Conservation (phyloP, 495 filamentous ascomycete genomes). For the Chlorociboria aeruginascens region DNA sequence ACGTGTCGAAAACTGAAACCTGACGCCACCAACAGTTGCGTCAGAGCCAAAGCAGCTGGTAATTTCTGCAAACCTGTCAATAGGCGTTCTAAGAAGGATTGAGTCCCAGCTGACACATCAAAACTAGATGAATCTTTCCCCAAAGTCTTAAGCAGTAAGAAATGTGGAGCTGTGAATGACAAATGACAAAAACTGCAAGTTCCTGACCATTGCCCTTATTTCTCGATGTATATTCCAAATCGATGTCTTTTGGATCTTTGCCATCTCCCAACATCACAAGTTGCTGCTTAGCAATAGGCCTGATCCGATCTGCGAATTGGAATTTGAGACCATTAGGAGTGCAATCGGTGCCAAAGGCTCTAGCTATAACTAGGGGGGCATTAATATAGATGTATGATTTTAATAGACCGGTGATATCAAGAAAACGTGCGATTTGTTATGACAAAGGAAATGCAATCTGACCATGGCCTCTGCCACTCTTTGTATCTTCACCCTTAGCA, state of each 20-base stretch:
- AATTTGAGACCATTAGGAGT: slow-evolving; percentile 4
- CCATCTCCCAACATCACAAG: slow-evolving; percentile 3
- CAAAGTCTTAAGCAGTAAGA: background rate
- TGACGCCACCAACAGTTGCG: slow-evolving; percentile 2
- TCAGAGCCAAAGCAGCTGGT: slow-evolving; percentile 3
- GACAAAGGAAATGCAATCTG: slow-evolving; percentile 1
- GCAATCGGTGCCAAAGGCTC: slow-evolving; percentile 11
- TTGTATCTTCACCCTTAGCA: background rate
- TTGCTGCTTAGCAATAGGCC: slow-evolving; percentile 5
- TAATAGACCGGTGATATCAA: background rate
- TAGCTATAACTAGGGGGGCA: slow-evolving; percentile 4
- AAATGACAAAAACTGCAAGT: background rate
- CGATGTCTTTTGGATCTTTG: slow-evolving; percentile 11
- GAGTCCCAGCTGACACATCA: background rate
- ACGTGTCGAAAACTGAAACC: slow-evolving; percentile 2
- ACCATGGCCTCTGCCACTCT: background rate
- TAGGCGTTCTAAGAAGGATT: too few relatives aligned
- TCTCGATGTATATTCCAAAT: background rate
- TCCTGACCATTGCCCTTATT: background rate
- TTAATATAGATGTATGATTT: background rate
- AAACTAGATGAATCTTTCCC: background rate
- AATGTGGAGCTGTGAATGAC: background rate
- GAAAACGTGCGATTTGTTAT: slow-evolving; percentile 2
- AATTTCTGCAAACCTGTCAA: background rate
- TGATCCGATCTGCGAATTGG: background rate